Conservation (phyloP, 805 yeast species). For the Candida tammaniensis region DNA sequence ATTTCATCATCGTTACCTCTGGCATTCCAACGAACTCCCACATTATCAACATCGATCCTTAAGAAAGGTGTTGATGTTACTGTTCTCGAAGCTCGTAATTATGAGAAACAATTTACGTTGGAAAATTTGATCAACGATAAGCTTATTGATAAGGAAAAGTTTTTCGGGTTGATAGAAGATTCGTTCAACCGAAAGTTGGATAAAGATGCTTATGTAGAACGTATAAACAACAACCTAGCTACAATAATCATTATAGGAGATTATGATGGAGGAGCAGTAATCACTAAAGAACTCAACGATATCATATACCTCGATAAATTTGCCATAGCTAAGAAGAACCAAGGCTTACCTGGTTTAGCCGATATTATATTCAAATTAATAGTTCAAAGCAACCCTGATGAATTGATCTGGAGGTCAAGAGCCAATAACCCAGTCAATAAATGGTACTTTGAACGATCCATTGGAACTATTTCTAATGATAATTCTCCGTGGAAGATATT, state of each 20-base stretch:
- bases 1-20: conserved; percentile 90
- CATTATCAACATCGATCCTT: conserved; percentile 71
- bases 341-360: conserved; percentile 92
- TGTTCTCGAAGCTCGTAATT: conserved; percentile 32
- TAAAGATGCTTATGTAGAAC: conserved; percentile 57
- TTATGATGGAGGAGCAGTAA: conserved; percentile 91
- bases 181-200: conserved; percentile 76
- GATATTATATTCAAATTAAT: conserved; percentile 87
- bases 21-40: conserved; percentile 49
- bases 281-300: conserved; percentile 69
- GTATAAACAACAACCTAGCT: conserved; percentile 68
- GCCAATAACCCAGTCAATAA: conserved; percentile 87
- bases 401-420: conserved; percentile 88
- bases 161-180: conserved; percentile 65
- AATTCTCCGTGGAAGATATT: conserved; percentile 41
- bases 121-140: conserved; percentile 31
- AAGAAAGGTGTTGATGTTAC: conserved; percentile 69
- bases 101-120: conserved; percentile 37
- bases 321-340: conserved; percentile 79
- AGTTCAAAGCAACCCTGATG: conserved; percentile 63
- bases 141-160: conserved; percentile 52
- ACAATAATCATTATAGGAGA: conserved; percentile 85
- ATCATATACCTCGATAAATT: conserved; percentile 90
- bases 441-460: conserved; percentile 94
- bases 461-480: conserved; percentile 52